phyloP scores from a whole-genome alignment of 768 basidiomycete genomes.

The Agaricus blazei region DNA sequence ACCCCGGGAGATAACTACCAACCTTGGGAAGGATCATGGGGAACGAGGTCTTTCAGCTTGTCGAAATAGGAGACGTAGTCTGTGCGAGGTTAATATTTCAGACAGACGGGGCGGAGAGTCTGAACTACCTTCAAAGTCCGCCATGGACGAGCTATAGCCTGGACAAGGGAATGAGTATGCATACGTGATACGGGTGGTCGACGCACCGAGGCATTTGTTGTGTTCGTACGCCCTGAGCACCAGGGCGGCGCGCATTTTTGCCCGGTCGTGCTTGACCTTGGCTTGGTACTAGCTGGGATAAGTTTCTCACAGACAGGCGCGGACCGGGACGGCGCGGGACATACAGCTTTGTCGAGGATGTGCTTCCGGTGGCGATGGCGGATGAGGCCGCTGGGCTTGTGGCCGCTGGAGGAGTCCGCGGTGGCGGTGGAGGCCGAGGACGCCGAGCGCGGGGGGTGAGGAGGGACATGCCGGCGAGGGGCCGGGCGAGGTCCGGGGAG shows the following conservation, averaged over 20 bases:
- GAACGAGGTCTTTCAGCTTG: slow-evolving; percentile 2
- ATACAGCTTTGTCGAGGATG: slow-evolving; percentile 2
- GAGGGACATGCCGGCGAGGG: slow-evolving; percentile 3
- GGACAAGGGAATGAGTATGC: background rate
- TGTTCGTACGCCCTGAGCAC: slow-evolving; percentile 1
- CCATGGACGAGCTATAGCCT: slow-evolving; percentile 8
- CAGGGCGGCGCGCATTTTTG: background rate
- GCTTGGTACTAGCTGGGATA: background rate
- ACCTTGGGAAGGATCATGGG: slow-evolving; percentile 6
- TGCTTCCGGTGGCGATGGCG: slow-evolving; percentile 7
- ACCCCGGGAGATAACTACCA: background rate
- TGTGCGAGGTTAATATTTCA: background rate
- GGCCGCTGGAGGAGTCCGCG: background rate
- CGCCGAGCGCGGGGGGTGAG: background rate
- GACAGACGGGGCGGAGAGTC: no score
- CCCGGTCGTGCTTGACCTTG: slow-evolving; percentile 3
- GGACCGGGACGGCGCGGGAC: background rate
- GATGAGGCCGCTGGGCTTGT: slow-evolving; percentile 1
- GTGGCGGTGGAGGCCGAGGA: background rate
- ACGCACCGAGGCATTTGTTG: slow-evolving; percentile 1
- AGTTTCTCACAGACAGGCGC: background rate
- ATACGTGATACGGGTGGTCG: no score
- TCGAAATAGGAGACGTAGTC: slow-evolving; percentile 5
- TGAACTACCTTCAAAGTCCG: slow-evolving; percentile 3
- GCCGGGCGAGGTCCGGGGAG: background rate